Percentiles rank a stretch among this genome's conserved stretches.
phyloP scores from a whole-genome alignment of 176 grass and related monocot genomes.

The Ensete ventricosum region DNA sequence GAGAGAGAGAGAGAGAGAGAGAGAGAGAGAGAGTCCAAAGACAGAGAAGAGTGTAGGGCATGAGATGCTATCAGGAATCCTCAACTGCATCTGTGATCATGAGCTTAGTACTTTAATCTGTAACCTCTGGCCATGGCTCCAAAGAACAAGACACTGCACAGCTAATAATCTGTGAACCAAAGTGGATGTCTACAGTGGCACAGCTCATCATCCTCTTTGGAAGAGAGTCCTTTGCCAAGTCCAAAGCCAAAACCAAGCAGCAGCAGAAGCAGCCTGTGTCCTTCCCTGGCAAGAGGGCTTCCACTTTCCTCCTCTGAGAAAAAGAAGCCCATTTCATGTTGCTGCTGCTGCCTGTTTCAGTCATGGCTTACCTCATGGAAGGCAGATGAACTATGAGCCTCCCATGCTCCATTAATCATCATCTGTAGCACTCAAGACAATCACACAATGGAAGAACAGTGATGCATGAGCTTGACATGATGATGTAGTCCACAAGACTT shows the following conservation, averaged over 20 bases:
- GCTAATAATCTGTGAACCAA: not conserved
- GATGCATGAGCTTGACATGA: too few relatives aligned
- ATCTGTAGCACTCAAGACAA: too few relatives aligned
- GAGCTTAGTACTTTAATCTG: too few relatives aligned
- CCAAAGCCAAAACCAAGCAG: slow-evolving; percentile 6
- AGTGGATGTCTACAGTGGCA: not conserved
- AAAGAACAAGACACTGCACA: slow-evolving; percentile 4
- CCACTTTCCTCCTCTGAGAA: not conserved
- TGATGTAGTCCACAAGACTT: too few relatives aligned
- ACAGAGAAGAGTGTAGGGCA: too few relatives aligned
- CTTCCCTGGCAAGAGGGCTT: too few relatives aligned
- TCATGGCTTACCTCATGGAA: not conserved
- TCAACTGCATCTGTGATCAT: too few relatives aligned
- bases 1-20: too few relatives aligned
- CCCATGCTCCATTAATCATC: too few relatives aligned
- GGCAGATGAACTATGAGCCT: not conserved
- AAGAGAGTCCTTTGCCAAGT: not conserved
- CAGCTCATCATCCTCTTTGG: not conserved
- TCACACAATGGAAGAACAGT: too few relatives aligned
- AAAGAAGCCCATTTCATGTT: not conserved
- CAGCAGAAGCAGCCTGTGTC: not conserved
- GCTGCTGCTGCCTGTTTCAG: not conserved
- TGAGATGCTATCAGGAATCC: too few relatives aligned
- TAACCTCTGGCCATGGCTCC: not conserved
- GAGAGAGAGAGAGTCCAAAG: too few relatives aligned